Evolutionary conservation across 2,329 filamentous ascomycete genomes (phyloP), one percentile per base, ranked within the genome.

Genomic region (Fusarium proliferatum): DNA sequence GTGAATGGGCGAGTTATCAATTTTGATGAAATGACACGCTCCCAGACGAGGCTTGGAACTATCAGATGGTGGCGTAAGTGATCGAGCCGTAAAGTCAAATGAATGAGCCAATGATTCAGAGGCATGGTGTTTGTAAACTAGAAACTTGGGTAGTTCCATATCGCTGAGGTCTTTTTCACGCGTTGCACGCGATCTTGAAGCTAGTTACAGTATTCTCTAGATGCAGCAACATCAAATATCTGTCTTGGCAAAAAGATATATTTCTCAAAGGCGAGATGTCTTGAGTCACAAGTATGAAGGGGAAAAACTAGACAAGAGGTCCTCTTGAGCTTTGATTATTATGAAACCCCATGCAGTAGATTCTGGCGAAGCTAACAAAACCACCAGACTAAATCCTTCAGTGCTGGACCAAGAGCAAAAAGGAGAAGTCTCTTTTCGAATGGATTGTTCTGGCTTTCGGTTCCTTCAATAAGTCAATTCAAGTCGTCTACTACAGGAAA

Each of bases 271-370:
- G 7, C 2, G 17, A 28, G 17, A 6, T 13, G 15, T 21, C 15
- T 11, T 26, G 11, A 10, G 5, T 1, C 8, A 12, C 5, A 48
- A 28, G 42, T 1, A 13, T 9, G 3, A 36, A 9, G 11, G n/a
- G 11, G 5, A 2, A 3, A 1, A 19, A 34, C 1, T 15, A 7
- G 16, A 13, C 16, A 9, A 58, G 8, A n/a, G n/a, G 6, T 19
- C 11, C 6, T 33, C 21, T 26, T 56, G 26, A 58, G 41, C 9
- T 48, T 16, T 36, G 55, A 48, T 13, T 36, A 1, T 11, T 1
- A 28, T 7, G 30, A 4, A 3, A 17, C 8, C 7, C 9, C 2
- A 3, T 8, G 21, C 12, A 23, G 39, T 45, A 12, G 39, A 23
- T 45, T 33, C 28, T 23, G 12, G 28, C 17, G 4, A 23, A 34